phyloP scores from a whole-genome alignment of 768 basidiomycete species.

The Lactifluus subvellereus region DNA sequence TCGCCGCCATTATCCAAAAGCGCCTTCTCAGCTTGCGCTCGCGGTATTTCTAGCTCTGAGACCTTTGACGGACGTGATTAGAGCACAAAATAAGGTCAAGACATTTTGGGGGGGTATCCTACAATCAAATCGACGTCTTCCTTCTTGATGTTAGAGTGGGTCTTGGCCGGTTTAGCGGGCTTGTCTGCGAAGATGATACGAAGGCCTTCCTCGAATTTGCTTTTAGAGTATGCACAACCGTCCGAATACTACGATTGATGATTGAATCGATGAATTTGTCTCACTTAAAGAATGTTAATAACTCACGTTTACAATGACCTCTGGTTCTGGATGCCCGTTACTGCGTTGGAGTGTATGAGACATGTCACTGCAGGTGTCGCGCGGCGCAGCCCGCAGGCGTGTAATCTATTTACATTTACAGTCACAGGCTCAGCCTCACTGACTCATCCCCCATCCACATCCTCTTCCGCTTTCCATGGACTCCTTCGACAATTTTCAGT shows the following conservation, averaged over 20 bases:
- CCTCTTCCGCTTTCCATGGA: slow-evolving; percentile 46
- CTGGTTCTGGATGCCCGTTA: slow-evolving; percentile 57
- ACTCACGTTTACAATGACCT: slow-evolving; percentile 63
- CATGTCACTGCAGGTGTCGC: not conserved
- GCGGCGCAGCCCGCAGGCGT: not conserved
- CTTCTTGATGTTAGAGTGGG: slow-evolving; percentile 39
- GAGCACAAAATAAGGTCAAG: not conserved
- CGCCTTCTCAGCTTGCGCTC: slow-evolving; percentile 52
- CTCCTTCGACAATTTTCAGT: slow-evolving; percentile 81
- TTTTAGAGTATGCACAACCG: slow-evolving; percentile 62
- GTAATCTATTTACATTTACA: not conserved
- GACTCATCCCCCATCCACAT: slow-evolving; percentile 9
- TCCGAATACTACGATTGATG: slow-evolving; percentile 46
- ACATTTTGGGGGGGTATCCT: slow-evolving; percentile 25
- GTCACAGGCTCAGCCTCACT: not conserved
- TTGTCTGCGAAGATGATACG: slow-evolving; percentile 53
- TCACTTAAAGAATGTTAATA: not conserved
- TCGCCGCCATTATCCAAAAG: slow-evolving; percentile 50
- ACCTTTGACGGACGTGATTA: slow-evolving; percentile 36
- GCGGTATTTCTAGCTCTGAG: slow-evolving; percentile 58
- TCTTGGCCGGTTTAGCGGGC: slow-evolving; percentile 41
- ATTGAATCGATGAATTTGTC: not conserved
- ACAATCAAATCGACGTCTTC: slow-evolving; percentile 67
- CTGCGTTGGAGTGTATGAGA: slow-evolving; percentile 27
- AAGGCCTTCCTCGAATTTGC: slow-evolving; percentile 60